Evolutionary conservation across 805 yeast species (phyloP), one percentile per base, ranked within the genome.

Genomic region (Yamadazyma laniorum): DNA sequence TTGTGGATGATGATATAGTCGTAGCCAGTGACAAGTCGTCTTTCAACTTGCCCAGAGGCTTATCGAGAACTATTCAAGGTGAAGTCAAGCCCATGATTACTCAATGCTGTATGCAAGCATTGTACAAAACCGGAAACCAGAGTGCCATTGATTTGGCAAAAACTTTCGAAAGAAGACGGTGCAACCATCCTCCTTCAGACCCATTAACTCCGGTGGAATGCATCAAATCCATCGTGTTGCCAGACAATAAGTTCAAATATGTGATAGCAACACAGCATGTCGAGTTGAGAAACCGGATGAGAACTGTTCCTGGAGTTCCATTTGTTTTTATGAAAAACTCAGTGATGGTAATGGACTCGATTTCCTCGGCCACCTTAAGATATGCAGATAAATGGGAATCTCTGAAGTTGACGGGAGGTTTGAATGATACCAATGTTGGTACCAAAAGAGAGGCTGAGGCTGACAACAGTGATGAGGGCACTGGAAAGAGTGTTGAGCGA

Each of bases 311-410:
- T 0, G 99, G 96, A 9, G 84, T 88, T 1, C 99, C 99, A 1
- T 61, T 93, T 47, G 67, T 91, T 7, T 90, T 85, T 58, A 80
- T 93, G 78, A 82, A 85, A 53, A 73, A 96, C 44, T 79, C 96
- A 1, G 99, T 93, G 13, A 86, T 93, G 91, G 81, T 93, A 18
- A 80, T 93, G 93, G 99, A 93, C 61, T 96, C 97, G 6, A 65
- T 89, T 49, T 85, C 95, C 36, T 75, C 74, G 26, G 85, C 86
- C 5, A 83, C 91, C 29, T 49, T 56, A 12, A 51, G 50, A 23
- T 61, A 48, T 21, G 57, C 70, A 2, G 49, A 54, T n/a, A 50
- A 60, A 19, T 65, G 72, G 28, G 99, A 93, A 60, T 57, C 65
- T 1, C 68, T 72, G 31, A 93, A 93, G 53, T 68, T 93, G 35